phyloP scores from a whole-genome alignment of 805 yeast species.

The Ogataea parapolymorpha region DNA sequence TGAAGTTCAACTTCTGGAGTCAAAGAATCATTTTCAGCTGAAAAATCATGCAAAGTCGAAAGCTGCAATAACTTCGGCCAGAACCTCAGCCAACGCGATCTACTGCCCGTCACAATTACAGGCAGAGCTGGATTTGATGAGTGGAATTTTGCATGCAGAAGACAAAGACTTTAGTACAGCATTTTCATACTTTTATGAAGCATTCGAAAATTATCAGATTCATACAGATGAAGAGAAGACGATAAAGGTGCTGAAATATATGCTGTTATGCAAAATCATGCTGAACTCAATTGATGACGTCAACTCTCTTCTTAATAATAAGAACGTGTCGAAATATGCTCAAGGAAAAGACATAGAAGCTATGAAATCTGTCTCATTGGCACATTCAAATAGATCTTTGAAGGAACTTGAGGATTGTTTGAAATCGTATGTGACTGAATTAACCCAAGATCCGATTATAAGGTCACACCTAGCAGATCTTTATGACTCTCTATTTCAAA shows the following conservation, averaged over 20 bases:
- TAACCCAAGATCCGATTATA: constrained; percentile 82
- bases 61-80: constrained; percentile 90
- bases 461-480: constrained; percentile 89
- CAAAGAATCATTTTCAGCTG: constrained; percentile 85
- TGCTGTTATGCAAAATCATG: constrained; percentile 93
- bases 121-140: constrained; percentile 92
- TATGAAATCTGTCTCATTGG: constrained; percentile 88
- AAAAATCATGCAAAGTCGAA: constrained; percentile 87
- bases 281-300: constrained; percentile 82
- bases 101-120: constrained; percentile 92
- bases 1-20: constrained; percentile 90
- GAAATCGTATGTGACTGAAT: constrained; percentile 64
- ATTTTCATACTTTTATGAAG: constrained; percentile 89
- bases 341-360: constrained; percentile 89
- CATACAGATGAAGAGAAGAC: constrained; percentile 38
- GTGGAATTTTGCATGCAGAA: constrained; percentile 94
- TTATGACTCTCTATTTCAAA: constrained; percentile 89
- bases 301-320: constrained; percentile 70
- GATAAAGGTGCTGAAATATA: constrained; percentile 80
- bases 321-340: constrained; percentile 38
- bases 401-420: constrained; percentile 88
- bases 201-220: constrained; percentile 82
- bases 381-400: constrained; percentile 85
- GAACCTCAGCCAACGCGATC: constrained; percentile 96
- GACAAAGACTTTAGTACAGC: constrained; percentile 97